Evolutionary conservation across 73 alveolate species (phyloP).

Genomic region (Paramecium primaurelia): DNA sequence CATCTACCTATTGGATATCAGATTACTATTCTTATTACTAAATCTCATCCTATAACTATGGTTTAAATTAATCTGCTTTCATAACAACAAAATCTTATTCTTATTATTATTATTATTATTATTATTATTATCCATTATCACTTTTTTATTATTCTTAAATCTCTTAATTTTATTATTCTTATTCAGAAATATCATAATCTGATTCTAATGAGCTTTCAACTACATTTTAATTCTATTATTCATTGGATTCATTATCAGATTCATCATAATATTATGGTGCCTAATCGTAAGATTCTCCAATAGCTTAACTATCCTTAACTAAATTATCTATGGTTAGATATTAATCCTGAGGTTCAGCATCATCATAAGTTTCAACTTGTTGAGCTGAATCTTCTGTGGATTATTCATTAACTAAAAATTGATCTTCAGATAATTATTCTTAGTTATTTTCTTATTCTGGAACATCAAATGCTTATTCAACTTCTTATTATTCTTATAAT

Average conservation of each 20-base stretch:
- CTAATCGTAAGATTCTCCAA: neutral
- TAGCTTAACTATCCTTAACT: neutral
- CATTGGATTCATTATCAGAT: neutral
- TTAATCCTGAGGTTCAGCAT: neutral
- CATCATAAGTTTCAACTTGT: neutral
- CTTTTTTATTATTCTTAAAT: neutral
- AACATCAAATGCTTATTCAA: neutral
- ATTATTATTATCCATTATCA: neutral
- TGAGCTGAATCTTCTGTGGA: neutral
- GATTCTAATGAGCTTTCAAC: neutral
- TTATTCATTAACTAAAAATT: neutral
- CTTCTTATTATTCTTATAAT: neutral
- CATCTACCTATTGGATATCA: neutral
- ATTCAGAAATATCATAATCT: neutral
- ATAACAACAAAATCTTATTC: neutral
- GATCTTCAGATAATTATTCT: neutral
- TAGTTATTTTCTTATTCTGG: neutral
- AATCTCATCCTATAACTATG: neutral
- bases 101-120: neutral
- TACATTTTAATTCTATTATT: neutral
- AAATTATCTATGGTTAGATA: neutral
- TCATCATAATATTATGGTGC: slow-evolving; percentile 12
- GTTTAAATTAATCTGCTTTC: neutral
- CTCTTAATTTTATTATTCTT: neutral
- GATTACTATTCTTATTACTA: neutral